Percentiles rank a stretch among this genome's conserved stretches.
Evolutionary conservation across 176 grass and related monocot species (phyloP).

Genomic region (Ensete ventricosum): DNA sequence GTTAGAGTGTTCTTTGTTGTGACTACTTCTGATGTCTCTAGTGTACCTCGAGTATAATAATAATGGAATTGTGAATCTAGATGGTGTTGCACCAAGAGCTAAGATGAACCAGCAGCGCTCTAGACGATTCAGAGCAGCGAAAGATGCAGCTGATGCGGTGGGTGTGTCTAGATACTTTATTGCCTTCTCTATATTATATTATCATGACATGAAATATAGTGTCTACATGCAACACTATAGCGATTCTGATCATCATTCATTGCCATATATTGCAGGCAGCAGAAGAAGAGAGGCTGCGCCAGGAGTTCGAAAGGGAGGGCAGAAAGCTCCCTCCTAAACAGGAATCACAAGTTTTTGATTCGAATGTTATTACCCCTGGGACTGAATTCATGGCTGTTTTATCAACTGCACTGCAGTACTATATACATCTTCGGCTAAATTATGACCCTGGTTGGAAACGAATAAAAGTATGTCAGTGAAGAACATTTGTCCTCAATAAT

Average conservation of each 20-base stretch:
- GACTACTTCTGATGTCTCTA: neutral
- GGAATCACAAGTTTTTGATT: conserved; percentile 87
- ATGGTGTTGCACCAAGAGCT: conserved; percentile 96
- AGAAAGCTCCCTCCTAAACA: conserved; percentile 87
- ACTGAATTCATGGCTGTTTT: conserved; percentile 98
- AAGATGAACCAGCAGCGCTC: conserved; percentile 99
- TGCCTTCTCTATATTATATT: neutral
- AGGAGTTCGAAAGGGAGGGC: conserved; percentile 95
- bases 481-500: neutral
- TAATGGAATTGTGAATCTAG: conserved; percentile 5
- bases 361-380: conserved; percentile 96
- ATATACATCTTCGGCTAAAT: conserved; percentile 90
- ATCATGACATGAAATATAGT: neutral
- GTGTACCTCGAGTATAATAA: neutral
- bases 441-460: conserved; percentile 99
- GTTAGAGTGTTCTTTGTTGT: neutral
- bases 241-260: conserved; percentile 2
- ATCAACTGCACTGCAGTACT: conserved; percentile 86
- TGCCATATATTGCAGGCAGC: conserved; percentile 38
- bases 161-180: neutral
- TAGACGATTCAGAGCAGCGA: conserved; percentile 93
- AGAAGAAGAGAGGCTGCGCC: conserved; percentile 82
- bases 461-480: conserved; percentile 56
- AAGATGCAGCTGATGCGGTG: conserved; percentile 95
- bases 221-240: neutral